These are phyloP conservation scores for Platanthera guangdongensis DNA, from an alignment of 106 monocot genomes.

Conservation along the genomic window DNA sequence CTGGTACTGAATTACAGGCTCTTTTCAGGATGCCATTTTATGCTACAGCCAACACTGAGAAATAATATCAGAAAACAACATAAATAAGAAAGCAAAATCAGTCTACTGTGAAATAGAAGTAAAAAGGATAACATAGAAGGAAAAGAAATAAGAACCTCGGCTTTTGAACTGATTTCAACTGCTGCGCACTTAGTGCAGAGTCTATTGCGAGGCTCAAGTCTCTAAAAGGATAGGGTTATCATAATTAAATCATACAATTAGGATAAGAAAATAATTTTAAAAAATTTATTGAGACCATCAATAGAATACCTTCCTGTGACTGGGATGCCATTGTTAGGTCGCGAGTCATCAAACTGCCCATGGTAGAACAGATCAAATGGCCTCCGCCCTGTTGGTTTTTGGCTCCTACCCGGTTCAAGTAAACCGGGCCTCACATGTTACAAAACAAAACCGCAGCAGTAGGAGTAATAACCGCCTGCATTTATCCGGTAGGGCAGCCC, in stretches of 20 bases:
- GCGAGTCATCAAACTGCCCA: constrained; percentile 95
- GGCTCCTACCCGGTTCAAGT: no score
- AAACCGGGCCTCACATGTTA: no score
- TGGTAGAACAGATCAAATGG: constrained; percentile 91
- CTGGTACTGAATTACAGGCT: background rate
- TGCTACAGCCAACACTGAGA: constrained; percentile 84
- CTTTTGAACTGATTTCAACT: constrained; percentile 39
- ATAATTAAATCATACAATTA: background rate
- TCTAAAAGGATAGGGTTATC: constrained; percentile 22
- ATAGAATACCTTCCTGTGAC: constrained; percentile 74
- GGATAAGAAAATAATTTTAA: background rate
- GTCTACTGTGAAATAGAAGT: background rate
- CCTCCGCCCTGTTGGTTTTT: no score
- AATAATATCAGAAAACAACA: background rate
- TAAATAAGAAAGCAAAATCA: background rate
- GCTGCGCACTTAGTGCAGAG: constrained; percentile 75
- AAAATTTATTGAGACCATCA: background rate
- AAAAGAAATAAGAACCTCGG: constrained; percentile 40
- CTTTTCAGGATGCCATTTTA: constrained; percentile 74
- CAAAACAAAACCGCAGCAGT: no score
- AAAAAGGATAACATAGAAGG: background rate
- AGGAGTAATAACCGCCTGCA: no score
- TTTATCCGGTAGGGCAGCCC: no score
- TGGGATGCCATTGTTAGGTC: constrained; percentile 57
- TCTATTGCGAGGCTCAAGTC: constrained; percentile 90